Evolutionary conservation across 1,284 basidiomycete species (phyloP), one percentile per base, ranked within the genome.

Genomic region (Pseudozyma hubeiensis): DNA sequence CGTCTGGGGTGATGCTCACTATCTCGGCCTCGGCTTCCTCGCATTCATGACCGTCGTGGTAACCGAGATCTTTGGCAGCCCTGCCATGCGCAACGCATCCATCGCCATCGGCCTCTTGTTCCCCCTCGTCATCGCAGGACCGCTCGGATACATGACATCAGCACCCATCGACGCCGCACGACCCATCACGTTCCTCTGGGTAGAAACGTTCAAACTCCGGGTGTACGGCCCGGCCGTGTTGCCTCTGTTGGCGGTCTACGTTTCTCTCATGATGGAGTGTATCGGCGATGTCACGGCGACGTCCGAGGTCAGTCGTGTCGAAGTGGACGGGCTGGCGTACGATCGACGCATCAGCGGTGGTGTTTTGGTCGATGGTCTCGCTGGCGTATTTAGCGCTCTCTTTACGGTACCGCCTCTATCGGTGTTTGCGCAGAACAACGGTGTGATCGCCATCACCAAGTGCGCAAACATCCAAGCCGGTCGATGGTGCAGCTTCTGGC

Each of bases 251-350:
- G 91, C 91, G 0, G 91, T 93, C 1, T 93, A 93, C 82, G 86
- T 81, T 19, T 59, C 59, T 31, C 64, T 79, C 16, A 89, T 91
- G 2, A 91, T 92, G 90, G 92, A 94, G 84, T 91, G 91, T 5
- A 93, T 93, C 51, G 93, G 92, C 1, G 92, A 94, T 78, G 90
- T 94, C 75, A 93, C 93, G 0, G 92, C 93, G 0, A 91, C 91
- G 5, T 90, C 91, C 1, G 93, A 94, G 82, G 91, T 92, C 4
- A 92, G 91, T 2, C 88, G 89, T 10, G 87, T 92, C 39, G 77
- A 77, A 19, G 83, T 84, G 34, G 64, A 68, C 13, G 82, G 82
- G 3, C 44, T 66, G 6, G 58, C 71, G 3, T 93, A 93, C 83
- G 92, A 93, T 82, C 88, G 88, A 1, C 87, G 92, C 8, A 91